Conservation (phyloP, 1,284 basidiomycete genomes). For the Phaffia rhodozyma region DNA sequence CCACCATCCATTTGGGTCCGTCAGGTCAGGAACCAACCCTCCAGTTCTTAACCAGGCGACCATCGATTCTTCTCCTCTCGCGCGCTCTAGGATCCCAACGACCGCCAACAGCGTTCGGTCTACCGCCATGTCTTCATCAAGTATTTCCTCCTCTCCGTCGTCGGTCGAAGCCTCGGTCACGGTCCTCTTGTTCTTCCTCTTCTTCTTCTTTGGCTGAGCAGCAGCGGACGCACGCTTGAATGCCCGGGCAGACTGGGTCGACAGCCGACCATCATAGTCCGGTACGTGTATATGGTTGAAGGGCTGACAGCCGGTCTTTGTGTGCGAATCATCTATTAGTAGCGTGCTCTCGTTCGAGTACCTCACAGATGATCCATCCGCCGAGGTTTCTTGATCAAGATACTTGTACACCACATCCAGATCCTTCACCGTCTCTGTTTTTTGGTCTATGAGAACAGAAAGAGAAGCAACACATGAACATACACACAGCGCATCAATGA, state of each 20-base stretch:
- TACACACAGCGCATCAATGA: slow-evolving; percentile 5
- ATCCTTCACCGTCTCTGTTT: slow-evolving; percentile 62
- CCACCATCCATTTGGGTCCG: slow-evolving; percentile 8
- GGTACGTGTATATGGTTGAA: slow-evolving; percentile 63
- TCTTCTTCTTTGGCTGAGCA: slow-evolving; percentile 18
- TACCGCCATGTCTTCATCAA: neutral
- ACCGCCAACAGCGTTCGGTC: slow-evolving; percentile 48
- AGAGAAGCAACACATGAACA: slow-evolving; percentile 33
- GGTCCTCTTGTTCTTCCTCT: slow-evolving; percentile 39
- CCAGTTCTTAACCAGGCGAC: slow-evolving; percentile 7
- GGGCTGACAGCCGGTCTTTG: slow-evolving; percentile 65
- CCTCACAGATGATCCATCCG: neutral
- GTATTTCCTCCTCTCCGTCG: neutral
- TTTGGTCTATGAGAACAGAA: slow-evolving; percentile 33
- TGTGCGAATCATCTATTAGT: slow-evolving; percentile 65
- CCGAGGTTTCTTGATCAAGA: slow-evolving; percentile 29
- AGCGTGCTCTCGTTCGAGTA: slow-evolving; percentile 59
- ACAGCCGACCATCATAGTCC: slow-evolving; percentile 46
- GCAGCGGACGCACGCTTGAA: slow-evolving; percentile 7
- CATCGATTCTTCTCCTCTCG: slow-evolving; percentile 7
- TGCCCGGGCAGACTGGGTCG: slow-evolving; percentile 21
- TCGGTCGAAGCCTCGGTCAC: neutral
- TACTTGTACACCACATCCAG: slow-evolving; percentile 58
- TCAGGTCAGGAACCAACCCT: slow-evolving; percentile 8
- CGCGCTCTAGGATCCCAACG: slow-evolving; percentile 52